Conservation (phyloP, 2,329 filamentous ascomycete species). For the Fusarium stilboides region DNA sequence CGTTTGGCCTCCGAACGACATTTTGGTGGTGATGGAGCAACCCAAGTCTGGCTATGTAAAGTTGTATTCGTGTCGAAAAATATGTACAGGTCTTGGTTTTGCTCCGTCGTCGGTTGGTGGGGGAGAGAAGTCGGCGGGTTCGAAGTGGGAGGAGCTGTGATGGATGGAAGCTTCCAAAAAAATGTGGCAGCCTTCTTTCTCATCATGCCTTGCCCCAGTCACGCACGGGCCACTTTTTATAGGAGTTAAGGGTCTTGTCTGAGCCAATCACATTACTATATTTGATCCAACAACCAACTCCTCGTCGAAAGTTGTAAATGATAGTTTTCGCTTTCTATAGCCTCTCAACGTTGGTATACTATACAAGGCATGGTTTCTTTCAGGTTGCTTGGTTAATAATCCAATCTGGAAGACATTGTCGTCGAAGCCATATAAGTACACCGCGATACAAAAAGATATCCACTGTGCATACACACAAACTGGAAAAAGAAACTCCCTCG, state of each 20-base stretch:
- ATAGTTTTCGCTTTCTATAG: neutral
- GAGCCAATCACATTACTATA: constrained; percentile 26
- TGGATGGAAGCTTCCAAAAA: constrained; percentile 64
- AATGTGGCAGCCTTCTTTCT: constrained; percentile 63
- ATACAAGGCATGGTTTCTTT: too few species aligned
- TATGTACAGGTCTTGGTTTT: constrained; percentile 30
- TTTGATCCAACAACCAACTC: constrained; percentile 20
- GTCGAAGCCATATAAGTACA: too few species aligned
- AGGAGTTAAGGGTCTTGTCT: constrained; percentile 26
- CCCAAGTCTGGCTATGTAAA: constrained; percentile 23
- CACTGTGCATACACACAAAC: neutral
- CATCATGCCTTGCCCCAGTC: constrained; percentile 49
- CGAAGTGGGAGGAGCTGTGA: constrained; percentile 54
- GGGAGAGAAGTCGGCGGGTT: constrained; percentile 48
- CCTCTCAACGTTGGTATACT: too few species aligned
- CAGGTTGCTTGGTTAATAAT: too few species aligned
- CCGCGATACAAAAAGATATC: constrained; percentile 19
- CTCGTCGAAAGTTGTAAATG: neutral
- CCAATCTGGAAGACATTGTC: too few species aligned
- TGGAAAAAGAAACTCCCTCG: constrained; percentile 39
- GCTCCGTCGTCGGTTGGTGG: constrained; percentile 29
- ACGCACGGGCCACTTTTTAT: constrained; percentile 49
- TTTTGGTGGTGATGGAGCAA: constrained; percentile 59
- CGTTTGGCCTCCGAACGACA: constrained; percentile 98
- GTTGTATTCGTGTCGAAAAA: constrained; percentile 24